Evolutionary conservation across 1,284 basidiomycete species (phyloP), one percentile per base, ranked within the genome.

Genomic region (Melampsora americana): DNA sequence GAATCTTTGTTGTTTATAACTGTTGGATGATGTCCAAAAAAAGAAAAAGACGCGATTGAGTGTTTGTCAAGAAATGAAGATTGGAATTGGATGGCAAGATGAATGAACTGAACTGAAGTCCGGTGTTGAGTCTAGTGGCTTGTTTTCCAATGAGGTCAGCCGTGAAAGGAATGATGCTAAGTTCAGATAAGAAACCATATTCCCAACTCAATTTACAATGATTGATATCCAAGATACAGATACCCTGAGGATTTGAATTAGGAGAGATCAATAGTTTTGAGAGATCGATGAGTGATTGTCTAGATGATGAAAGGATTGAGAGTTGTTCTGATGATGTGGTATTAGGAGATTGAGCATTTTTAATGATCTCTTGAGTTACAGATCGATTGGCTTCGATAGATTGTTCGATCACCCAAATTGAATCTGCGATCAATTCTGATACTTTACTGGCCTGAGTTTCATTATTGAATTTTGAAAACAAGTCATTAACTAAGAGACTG

Each of bases 1-100:
- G 86, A 94, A 97, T 84, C 97, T 98, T 84, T 94, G 94, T 83
- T 99, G 96, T 83, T 95, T 97, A 87, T 95, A 99, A 84, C 84
- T 85, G 30, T 80, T 77, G 14, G 80, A 32, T 39, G 48, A 59
- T 46, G 11, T 9, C 39, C 23, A 35, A 18, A 9, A 35, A 62
- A 62, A 28, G 32, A 26, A 62, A 62, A 62, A 62, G 61, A 62
- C 32, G 32, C 39, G 32, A 64, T 30, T 56, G 26, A 59, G 23
- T 14, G 50, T 56, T 32, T 7, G 18, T 18, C 12, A 66, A 9
- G 59, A 20, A 23, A 12, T n/a, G 9, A 26, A 50, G 26, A 39
- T 26, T 66, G 9, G 2, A 39, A 73, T 39, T 28, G 35, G n/a
- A 26, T 65, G 16, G 12, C 35, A 48, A 65, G 23, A 65, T n/a